phyloP scores from a whole-genome alignment of 2,329 filamentous ascomycete species.

The Fusarium subtropicale region DNA sequence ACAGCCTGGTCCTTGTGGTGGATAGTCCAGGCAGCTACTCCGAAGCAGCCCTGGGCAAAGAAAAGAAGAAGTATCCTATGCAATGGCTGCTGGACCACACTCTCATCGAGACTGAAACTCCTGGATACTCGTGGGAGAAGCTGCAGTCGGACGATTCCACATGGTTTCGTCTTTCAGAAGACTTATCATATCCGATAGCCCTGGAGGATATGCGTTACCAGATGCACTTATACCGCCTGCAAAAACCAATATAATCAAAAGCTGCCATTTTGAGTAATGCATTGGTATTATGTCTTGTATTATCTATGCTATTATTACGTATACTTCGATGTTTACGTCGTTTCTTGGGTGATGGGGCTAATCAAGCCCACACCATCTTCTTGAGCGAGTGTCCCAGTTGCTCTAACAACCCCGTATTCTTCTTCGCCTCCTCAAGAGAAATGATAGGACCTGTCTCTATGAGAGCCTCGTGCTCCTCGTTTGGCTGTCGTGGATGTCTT shows the following conservation, averaged over 20 bases:
- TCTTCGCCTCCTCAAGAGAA: slow-evolving; percentile 84
- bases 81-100: slow-evolving; percentile 90
- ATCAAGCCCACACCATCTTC: slow-evolving; percentile 85
- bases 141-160: slow-evolving; percentile 79
- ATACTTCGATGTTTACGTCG: slow-evolving; percentile 15
- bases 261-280: slow-evolving; percentile 8
- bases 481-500: slow-evolving; percentile 56
- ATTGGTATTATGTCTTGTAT: slow-evolving; percentile 34
- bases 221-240: slow-evolving; percentile 78
- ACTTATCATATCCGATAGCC: slow-evolving; percentile 81
- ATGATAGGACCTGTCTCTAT: slow-evolving; percentile 78
- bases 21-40: slow-evolving; percentile 96
- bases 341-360: slow-evolving; percentile 25
- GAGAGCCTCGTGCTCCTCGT: slow-evolving; percentile 59
- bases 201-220: slow-evolving; percentile 97
- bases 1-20: slow-evolving; percentile 82
- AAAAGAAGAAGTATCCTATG: slow-evolving; percentile 84
- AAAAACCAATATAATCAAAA: slow-evolving; percentile 38
- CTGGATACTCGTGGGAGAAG: slow-evolving; percentile 74
- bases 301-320: slow-evolving; percentile 22
- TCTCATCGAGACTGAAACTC: slow-evolving; percentile 63
- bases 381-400: slow-evolving; percentile 90
- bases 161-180: slow-evolving; percentile 82
- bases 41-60: slow-evolving; percentile 76
- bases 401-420: slow-evolving; percentile 86